A percentile compares a stretch with the other conserved stretches of the same genome.
Conservation (phyloP, 2,329 filamentous ascomycete genomes). For the Epichloe sylvatica region DNA sequence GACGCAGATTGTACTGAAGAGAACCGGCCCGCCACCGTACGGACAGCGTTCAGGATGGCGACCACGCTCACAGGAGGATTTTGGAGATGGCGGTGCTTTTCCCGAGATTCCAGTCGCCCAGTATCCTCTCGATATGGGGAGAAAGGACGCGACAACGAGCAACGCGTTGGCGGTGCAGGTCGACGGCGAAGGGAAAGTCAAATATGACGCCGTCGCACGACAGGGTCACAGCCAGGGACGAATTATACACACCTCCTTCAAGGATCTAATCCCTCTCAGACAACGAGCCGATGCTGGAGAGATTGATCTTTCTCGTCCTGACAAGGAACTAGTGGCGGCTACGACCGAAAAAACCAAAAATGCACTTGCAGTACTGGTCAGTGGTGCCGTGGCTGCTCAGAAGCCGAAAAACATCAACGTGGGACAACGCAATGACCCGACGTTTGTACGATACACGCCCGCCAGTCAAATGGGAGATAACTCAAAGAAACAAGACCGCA, state of each 20-base stretch:
- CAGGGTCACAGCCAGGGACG: constrained; percentile 74
- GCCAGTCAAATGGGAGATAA: constrained; percentile 91
- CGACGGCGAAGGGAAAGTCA: constrained; percentile 80
- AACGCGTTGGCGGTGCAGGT: constrained; percentile 91
- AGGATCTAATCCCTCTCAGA: constrained; percentile 85
- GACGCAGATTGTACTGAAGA: constrained; percentile 71
- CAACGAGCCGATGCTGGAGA: constrained; percentile 89
- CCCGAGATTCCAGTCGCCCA: constrained; percentile 88
- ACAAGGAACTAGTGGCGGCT: constrained; percentile 67
- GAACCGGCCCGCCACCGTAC: constrained; percentile 74
- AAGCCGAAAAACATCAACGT: constrained; percentile 91
- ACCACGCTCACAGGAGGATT: constrained; percentile 77
- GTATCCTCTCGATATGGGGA: constrained; percentile 90
- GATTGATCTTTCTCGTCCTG: constrained; percentile 72
- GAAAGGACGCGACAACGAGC: constrained; percentile 56
- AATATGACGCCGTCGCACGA: constrained; percentile 88
- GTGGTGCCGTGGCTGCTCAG: constrained; percentile 76
- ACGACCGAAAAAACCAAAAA: constrained; percentile 81
- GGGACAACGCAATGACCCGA: constrained; percentile 67
- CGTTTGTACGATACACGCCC: constrained; percentile 89
- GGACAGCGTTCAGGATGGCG: constrained; percentile 82
- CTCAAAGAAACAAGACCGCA: constrained; percentile 77
- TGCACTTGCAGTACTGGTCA: constrained; percentile 69
- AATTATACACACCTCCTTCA: constrained; percentile 90
- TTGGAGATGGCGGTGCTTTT: constrained; percentile 90